Conservation (phyloP, 139 green algal genomes). For the Asterochloris sp. region DNA sequence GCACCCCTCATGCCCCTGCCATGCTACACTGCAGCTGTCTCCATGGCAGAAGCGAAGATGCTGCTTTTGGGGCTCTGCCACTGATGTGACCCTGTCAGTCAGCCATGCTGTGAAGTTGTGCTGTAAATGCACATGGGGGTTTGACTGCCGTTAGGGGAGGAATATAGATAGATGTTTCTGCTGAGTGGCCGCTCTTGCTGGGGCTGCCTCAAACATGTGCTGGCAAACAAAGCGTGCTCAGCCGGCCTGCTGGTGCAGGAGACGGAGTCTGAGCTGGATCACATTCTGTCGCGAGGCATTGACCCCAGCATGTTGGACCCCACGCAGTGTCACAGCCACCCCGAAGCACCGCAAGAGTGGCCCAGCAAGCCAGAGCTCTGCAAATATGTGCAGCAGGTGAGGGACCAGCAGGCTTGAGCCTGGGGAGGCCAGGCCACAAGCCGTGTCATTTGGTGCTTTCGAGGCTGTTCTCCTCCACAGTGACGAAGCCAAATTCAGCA, state of each 20-base stretch:
- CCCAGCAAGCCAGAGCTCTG: conserved; percentile 27
- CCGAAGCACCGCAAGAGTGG: conserved; percentile 39
- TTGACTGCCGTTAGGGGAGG: no score
- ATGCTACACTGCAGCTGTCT: not conserved
- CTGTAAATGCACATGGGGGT: no score
- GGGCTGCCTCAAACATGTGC: no score
- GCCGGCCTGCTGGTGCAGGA: conserved; percentile 1
- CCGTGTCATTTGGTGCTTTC: no score
- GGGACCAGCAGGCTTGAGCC: no score
- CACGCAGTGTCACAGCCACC: conserved; percentile 49
- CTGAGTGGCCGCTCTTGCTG: no score
- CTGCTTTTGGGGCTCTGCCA: not conserved
- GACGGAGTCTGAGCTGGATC: conserved; percentile 25
- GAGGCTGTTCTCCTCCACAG: no score
- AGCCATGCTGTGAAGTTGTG: not conserved
- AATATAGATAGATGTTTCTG: no score
- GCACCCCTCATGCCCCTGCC: not conserved
- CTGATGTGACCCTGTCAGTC: not conserved
- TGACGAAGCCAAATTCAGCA: no score
- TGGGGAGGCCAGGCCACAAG: no score
- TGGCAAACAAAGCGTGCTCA: not conserved
- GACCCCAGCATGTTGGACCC: conserved; percentile 52
- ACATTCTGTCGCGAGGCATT: conserved; percentile 58
- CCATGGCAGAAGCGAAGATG: not conserved
- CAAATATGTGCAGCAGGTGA: conserved; percentile 29